Conservation (phyloP, 148 eudicot genomes). For the Polygonum maritimum region DNA sequence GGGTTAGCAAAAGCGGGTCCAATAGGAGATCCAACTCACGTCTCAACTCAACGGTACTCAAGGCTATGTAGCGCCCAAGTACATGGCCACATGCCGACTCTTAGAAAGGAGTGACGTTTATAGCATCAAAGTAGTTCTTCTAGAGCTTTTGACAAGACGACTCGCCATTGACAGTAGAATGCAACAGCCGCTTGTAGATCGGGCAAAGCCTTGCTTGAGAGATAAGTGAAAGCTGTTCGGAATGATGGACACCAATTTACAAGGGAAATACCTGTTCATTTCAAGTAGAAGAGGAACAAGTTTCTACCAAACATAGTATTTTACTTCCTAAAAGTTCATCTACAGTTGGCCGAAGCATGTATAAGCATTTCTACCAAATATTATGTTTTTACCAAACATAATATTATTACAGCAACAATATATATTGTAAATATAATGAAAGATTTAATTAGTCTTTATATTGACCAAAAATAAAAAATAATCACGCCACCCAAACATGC, state of each 20-base stretch:
- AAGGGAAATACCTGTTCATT: conserved; percentile 48
- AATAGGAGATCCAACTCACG: conserved; percentile 61
- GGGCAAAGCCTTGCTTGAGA: conserved; percentile 65
- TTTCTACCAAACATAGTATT: no score
- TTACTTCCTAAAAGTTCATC: no score
- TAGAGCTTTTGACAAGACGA: conserved; percentile 62
- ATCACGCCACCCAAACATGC: no score
- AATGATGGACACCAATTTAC: conserved; percentile 67
- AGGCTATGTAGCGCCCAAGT: conserved; percentile 75
- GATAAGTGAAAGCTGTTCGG: conserved; percentile 55
- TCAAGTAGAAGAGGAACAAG: no score
- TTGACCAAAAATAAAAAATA: no score
- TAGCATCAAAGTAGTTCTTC: conserved; percentile 68
- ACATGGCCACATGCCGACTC: conserved; percentile 64
- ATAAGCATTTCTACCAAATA: no score
- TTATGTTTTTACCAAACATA: no score
- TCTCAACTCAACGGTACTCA: conserved; percentile 71
- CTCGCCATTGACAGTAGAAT: conserved; percentile 54
- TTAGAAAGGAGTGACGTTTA: conserved; percentile 68
- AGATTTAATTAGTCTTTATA: no score
- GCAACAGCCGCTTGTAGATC: conserved; percentile 62
- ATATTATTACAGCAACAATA: no score
- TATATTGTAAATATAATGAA: no score
- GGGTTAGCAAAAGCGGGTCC: conserved; percentile 75
- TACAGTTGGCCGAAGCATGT: no score